These are phyloP conservation scores for Luffa aegyptiaca DNA, from an alignment of 306 rosid genomes.

Conservation along the genomic window DNA sequence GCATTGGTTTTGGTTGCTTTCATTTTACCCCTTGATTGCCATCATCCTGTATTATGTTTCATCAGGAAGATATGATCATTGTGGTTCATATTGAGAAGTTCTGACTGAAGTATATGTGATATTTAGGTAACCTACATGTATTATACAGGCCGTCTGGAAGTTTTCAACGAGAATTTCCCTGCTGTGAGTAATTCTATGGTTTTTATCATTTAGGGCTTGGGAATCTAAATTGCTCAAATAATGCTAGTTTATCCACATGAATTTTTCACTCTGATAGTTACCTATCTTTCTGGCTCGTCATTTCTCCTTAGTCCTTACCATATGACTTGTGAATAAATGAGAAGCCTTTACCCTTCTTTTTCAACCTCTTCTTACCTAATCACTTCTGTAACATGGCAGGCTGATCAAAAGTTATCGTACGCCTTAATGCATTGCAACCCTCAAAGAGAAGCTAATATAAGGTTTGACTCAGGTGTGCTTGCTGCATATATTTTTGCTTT, in stretches of 20 bases:
- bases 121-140: conserved; percentile 93
- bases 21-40: not conserved
- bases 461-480: conserved; percentile 64
- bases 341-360: not conserved
- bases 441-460: conserved; percentile 71
- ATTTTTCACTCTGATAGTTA: not conserved
- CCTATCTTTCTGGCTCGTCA: not conserved
- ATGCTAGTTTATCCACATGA: not conserved
- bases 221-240: not conserved
- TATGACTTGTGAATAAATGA: not conserved
- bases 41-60: not conserved
- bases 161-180: conserved; percentile 89
- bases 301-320: not conserved
- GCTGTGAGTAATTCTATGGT: conserved; percentile 50
- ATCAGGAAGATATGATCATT: not conserved
- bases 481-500: conserved; percentile 11
- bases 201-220: conserved; percentile 5
- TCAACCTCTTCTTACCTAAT: conserved; percentile 2
- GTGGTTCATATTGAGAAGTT: conserved; percentile 22
- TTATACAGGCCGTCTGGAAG: conserved; percentile 98
- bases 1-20: conserved; percentile 13
- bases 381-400: conserved; percentile 49
- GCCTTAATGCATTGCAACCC: conserved; percentile 88
- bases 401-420: conserved; percentile 80
- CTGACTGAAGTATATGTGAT: not conserved